Evolutionary conservation across 352 stramenopile species (phyloP).

Genomic region (Globisporangium solare): DNA sequence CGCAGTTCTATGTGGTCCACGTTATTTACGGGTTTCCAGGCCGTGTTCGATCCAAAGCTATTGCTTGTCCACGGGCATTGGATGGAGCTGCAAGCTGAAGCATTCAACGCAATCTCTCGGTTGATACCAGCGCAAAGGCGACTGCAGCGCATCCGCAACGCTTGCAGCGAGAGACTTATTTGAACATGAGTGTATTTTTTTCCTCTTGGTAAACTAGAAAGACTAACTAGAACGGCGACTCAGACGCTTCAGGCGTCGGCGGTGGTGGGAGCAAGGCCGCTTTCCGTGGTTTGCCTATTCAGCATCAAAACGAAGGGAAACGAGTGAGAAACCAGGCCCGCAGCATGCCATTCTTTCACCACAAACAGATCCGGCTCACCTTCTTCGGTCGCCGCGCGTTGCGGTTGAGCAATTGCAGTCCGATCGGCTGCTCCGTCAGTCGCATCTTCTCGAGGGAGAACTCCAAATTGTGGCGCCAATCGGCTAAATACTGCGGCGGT

Average conservation of each 20-base stretch:
- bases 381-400: conserved; percentile 41
- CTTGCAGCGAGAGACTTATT: background rate
- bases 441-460: conserved; percentile 59
- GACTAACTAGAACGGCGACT: conserved; percentile 16
- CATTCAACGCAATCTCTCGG: too few species aligned
- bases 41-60: too few species aligned
- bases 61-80: too few species aligned
- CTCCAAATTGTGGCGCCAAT: conserved; percentile 50
- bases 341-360: background rate
- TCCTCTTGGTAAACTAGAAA: background rate
- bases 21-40: background rate
- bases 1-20: conserved; percentile 2
- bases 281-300: conserved; percentile 46
- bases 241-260: conserved; percentile 38
- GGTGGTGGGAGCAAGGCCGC: conserved; percentile 45
- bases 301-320: background rate
- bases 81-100: too few species aligned
- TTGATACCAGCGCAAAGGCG: too few species aligned
- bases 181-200: background rate
- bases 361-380: conserved; percentile 14
- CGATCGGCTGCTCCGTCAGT: conserved; percentile 22
- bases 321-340: background rate
- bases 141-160: too few species aligned
- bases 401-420: conserved; percentile 41
- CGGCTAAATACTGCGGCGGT: conserved; percentile 43